Base-by-base conservation (phyloP, 805 yeast genomes). In the Candida khao-thaluensis region DNA sequence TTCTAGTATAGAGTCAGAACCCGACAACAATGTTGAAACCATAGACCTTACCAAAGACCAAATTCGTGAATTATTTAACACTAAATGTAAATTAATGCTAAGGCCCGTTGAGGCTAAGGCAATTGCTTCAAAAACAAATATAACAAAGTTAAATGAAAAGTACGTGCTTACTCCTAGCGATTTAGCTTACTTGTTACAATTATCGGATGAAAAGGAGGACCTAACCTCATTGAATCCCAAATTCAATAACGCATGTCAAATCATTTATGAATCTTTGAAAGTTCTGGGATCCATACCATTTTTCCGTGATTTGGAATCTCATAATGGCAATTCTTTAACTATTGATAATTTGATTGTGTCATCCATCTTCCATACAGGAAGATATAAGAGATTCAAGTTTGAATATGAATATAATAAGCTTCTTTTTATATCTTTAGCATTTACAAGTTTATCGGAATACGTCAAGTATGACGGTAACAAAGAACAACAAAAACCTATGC, bases 271-370 rank as follows among this genome's bases (percentile, higher is more conserved):
- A 5, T 56, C 74, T 4, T 53, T 77, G 11, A 55, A 59, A 21
- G 65, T 67, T 4, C 38, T 82, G 20, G 69, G 78, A 1, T 60
- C 62, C 18, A 75, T 72, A 48, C 86, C 86, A 0, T 66, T 77
- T 38, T 41, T 77, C 6, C 55, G 60, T 16, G 65, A 64, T 12
- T 46, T 54, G 21, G 54, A 53, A 6, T 57, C 65, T 1, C 60
- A 61, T 3, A 59, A 63, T 3, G 72, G 71, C 10, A 22, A 38
- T 18, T 20, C 28, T 15, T 72, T 78, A 45, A 66, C 72, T 0
- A 40, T 77, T 4, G 53, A 52, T 22, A 56, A 53, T 26, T 43
- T 66, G 20, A 32, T 64, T 4, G 43, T 57, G 2, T 48, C 64
- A 3, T 27, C 51, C 4, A 34, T 71, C 0, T 58, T 81, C 5